Conservation (phyloP, 2,329 filamentous ascomycete genomes). For the Penicillium italicum region DNA sequence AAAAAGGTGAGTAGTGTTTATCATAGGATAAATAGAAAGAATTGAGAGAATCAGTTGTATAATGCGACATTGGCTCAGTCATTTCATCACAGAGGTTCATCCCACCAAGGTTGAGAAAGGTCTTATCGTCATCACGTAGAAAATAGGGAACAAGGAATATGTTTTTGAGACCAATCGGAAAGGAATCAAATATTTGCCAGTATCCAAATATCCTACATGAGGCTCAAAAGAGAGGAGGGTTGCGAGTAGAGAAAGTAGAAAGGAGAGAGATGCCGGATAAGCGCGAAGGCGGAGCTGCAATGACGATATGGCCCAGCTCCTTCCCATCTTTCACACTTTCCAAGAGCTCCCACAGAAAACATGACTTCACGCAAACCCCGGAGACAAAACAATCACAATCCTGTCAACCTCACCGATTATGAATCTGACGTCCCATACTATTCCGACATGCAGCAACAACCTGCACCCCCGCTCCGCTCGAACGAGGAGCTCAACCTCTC, state of each 20-base stretch:
- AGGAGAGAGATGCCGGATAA: background rate
- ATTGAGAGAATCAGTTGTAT: background rate
- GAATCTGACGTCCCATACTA: slow-evolving; percentile 61
- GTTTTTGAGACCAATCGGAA: background rate
- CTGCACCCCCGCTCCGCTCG: slow-evolving; percentile 54
- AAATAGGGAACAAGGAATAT: background rate
- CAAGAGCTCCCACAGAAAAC: slow-evolving; percentile 4
- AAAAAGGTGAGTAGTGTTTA: background rate
- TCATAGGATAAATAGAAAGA: background rate
- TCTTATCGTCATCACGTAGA: slow-evolving; percentile 1
- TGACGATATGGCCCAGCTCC: slow-evolving; percentile 12
- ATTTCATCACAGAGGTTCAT: slow-evolving; percentile 13
- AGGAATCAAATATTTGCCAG: background rate
- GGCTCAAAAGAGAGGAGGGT: background rate
- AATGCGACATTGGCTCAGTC: slow-evolving; percentile 9
- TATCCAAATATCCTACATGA: background rate
- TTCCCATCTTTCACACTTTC: background rate
- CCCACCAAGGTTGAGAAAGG: slow-evolving; percentile 6
- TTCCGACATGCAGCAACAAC: slow-evolving; percentile 35
- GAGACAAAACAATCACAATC: slow-evolving; percentile 27
- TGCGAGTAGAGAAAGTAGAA: background rate
- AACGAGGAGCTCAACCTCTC: slow-evolving; percentile 84
- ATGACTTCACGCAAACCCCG: slow-evolving; percentile 36
- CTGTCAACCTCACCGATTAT: slow-evolving; percentile 52
- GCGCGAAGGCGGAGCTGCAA: slow-evolving; percentile 7